Base-by-base conservation (phyloP, 2,329 filamentous ascomycete genomes). In the Monosporascus sp. region DNA sequence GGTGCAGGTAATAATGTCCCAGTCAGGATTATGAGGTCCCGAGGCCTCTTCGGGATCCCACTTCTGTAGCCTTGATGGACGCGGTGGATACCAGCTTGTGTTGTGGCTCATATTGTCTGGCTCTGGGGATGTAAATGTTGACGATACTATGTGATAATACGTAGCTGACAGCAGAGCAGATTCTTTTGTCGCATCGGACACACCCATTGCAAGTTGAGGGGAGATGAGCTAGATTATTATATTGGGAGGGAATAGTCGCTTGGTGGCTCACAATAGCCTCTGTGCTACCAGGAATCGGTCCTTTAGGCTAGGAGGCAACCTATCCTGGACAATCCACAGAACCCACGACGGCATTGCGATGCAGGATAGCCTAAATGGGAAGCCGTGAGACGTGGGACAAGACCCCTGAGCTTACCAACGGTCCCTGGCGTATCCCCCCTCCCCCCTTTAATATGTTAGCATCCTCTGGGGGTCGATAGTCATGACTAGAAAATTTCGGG, bases 1-100 rank as follows among this genome's bases (percentile, higher is more conserved):
- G 20, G 52, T 24, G 20, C 59, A 61, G n/a, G 51, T 55, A 35
- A 49, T 38, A 14, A 4, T 9, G 11, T 18, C n/a, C 20, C 15
- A 22, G 11, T 11, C 3, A 7, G 27, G 25, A 39, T 57, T 58
- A 39, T 41, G 50, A 48, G 59, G 47, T 24, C 24, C 15, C 6
- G 63, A 51, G 3, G 61, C 55, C 11, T 9, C 47, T 37, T 57
- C 52, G 3, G 61, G 60, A 45, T 64, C 55, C 58, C 58, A 63
- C 43, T 50, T 51, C 37, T 56, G 47, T 3, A 44, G 9, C 17
- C 5, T 22, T 25, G 52, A 37, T 27, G 39, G 38, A 15, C 20
- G 3, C 8, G 39, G 24, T 31, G 44, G 24, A 48, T 17, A 18
- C 17, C 20, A 15, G 24, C 27, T 49, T 6, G 43, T 20, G 15